Evolutionary conservation across 768 basidiomycete genomes (phyloP), one percentile per base, ranked within the genome.

Genomic region (Kwoniella shandongensis): DNA sequence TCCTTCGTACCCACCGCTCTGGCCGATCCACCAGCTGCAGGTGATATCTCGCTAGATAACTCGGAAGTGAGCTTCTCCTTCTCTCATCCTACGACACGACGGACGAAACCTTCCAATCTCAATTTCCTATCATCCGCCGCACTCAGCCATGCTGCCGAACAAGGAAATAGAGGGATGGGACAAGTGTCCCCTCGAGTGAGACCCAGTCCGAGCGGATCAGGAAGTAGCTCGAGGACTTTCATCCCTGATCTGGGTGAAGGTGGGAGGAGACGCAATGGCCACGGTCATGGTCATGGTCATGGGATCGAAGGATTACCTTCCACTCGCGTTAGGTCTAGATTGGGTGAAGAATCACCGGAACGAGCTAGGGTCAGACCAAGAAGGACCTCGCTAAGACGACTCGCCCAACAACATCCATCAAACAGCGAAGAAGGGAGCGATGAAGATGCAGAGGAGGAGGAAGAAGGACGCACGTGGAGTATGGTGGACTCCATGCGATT

Each of bases 401-500:
- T 50, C 5, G 29, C 29, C 10, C 51, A 54, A 22, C 29, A 32
- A 35, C 32, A 50, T 51, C 27, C 20, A 38, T 2, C 27, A 23
- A 35, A 25, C 10, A 46, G 46, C 11, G 48, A 35, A 12, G 59
- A 55, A 5, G 44, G 32, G 39, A 18, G 4, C 3, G 54, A 57
- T 7, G 58, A 59, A n/a, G 61, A 61, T 15, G 44, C 84, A 83
- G 36, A 44, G 11, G 57, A 36, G 18, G 46, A 66, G 6, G 54
- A 55, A 35, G 70, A 57, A 13, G 75, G 69, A 23, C 63, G 65
- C 44, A 70, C 62, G 7, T 92, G 89, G 89, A 85, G 85, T 1
- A 86, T 89, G 81, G 85, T 98, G 2, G 93, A 97, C 78, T 84
- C 93, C 27, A 93, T 99, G 91, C 82, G 96, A 56, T 79, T 91